phyloP scores from a whole-genome alignment of 177 flowering plant genomes.

The Vitis hybrid region DNA sequence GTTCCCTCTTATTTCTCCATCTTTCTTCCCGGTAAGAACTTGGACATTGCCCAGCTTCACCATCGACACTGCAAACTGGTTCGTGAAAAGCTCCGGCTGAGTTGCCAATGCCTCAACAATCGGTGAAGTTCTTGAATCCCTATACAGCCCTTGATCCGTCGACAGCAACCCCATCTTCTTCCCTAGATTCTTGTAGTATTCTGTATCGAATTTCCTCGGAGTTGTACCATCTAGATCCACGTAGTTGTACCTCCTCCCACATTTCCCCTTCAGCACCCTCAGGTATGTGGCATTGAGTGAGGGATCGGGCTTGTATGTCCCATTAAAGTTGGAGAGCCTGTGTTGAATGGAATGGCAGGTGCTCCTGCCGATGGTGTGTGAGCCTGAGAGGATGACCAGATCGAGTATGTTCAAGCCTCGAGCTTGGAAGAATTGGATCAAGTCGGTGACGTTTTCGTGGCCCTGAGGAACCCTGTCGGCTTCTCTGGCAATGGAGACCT shows the following conservation, averaged over 20 bases:
- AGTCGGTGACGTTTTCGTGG: slow-evolving; percentile 51
- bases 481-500: slow-evolving; percentile 57
- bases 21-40: slow-evolving; percentile 40
- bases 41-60: slow-evolving; percentile 62
- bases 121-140: slow-evolving; percentile 60
- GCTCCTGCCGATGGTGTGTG: slow-evolving; percentile 82
- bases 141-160: slow-evolving; percentile 56
- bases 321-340: slow-evolving; percentile 55
- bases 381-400: slow-evolving; percentile 81
- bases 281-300: slow-evolving; percentile 42
- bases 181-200: slow-evolving; percentile 60
- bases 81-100: slow-evolving; percentile 37
- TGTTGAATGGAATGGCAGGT: slow-evolving; percentile 59
- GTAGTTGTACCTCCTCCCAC: slow-evolving; percentile 63
- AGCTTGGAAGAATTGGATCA: slow-evolving; percentile 66
- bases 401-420: slow-evolving; percentile 62
- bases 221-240: slow-evolving; percentile 65
- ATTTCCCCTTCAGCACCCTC: slow-evolving; percentile 65
- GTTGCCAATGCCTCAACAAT: slow-evolving; percentile 45
- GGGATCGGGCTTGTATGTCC: slow-evolving; percentile 49
- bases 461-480: slow-evolving; percentile 67
- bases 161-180: slow-evolving; percentile 60
- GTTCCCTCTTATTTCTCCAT: slow-evolving; percentile 63
- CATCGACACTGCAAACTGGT: slow-evolving; percentile 76
- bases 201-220: slow-evolving; percentile 52